Evolutionary conservation across 1,139 yeast species (phyloP), one percentile per base, ranked within the genome.

Genomic region (Suhomyces atakaporum): DNA sequence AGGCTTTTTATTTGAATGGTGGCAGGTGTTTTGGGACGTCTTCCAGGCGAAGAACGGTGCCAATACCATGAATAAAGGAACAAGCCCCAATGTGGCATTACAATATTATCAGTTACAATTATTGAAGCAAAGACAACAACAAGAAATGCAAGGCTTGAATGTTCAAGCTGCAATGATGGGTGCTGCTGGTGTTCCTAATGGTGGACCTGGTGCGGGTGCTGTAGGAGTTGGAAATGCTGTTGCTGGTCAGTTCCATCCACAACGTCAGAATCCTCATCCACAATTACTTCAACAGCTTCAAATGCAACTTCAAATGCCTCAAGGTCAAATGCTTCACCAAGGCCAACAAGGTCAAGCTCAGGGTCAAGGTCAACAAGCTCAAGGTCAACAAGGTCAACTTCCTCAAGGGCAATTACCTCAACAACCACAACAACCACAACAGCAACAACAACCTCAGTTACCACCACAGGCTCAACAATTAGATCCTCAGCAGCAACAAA

Each of bases 11-110:
- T 81, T 77, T 50, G 97, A 89, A 57, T 90, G 97, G 97, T 90
- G 97, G 97, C 89, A 81, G 64, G 81, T 89, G 21, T 90, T 89
- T 56, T 90, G 97, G 96, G 97, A 90, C 58, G 82, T 88, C 30
- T 87, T 84, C 61, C 85, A 84, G 53, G 95, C 95, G 2, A 74
- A 86, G 51, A 81, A 62, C 42, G 55, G 51, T 31, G 33, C 38
- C 23, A 38, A 35, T 36, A 36, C 33, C 28, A 35, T 39, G n/a
- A 75, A 75, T 43, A 68, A 80, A 22, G 79, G 78, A 15, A 79
- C 83, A 10, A 75, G 5, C 63, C 36, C 40, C 21, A 38, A 42
- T 25, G 27, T 74, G 39, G 92, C 95, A 3, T 74, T 77, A 36
- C 85, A 83, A 52, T 88, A 85, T 60, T 79, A 79, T 51, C 88